These are phyloP conservation scores for Alternaria angustiovoidea DNA, from an alignment of 2,329 filamentous ascomycete genomes.

Conservation along the genomic window DNA sequence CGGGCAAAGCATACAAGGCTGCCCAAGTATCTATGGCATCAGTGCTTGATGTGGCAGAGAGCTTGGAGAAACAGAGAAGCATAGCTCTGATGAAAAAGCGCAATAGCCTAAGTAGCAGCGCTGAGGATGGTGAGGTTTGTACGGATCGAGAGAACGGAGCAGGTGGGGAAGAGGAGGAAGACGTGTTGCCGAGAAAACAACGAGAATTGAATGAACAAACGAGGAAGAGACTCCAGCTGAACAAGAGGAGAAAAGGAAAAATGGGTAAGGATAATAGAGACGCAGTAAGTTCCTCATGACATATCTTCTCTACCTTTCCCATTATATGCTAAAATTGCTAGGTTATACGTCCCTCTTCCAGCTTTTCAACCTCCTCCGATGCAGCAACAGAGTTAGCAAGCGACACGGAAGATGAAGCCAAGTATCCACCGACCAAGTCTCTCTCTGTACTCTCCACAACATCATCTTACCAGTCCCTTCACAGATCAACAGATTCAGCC, in stretches of 20 bases:
- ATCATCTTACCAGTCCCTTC: neutral
- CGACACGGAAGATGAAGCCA: neutral
- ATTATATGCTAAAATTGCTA: neutral
- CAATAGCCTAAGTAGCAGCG: neutral
- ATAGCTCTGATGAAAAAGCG: neutral
- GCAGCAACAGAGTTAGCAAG: neutral
- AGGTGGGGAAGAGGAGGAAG: neutral
- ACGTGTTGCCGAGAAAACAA: constrained; percentile 2
- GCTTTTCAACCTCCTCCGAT: neutral
- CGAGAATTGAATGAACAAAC: constrained; percentile 2
- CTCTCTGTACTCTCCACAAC: neutral
- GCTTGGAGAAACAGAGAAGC: neutral
- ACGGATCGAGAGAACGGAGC: neutral
- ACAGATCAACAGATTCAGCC: neutral
- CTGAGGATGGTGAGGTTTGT: neutral
- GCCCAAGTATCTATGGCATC: neutral
- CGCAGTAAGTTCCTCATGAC: neutral
- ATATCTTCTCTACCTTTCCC: neutral
- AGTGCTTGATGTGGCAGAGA: neutral
- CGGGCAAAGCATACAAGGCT: neutral
- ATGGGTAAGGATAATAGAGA: neutral
- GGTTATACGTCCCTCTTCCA: neutral
- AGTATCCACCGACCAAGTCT: neutral
- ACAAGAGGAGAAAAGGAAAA: neutral
- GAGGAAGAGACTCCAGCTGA: neutral